Evolutionary conservation across 140 eudicot genomes (phyloP).

Genomic region (Bidens hawaiensis): DNA sequence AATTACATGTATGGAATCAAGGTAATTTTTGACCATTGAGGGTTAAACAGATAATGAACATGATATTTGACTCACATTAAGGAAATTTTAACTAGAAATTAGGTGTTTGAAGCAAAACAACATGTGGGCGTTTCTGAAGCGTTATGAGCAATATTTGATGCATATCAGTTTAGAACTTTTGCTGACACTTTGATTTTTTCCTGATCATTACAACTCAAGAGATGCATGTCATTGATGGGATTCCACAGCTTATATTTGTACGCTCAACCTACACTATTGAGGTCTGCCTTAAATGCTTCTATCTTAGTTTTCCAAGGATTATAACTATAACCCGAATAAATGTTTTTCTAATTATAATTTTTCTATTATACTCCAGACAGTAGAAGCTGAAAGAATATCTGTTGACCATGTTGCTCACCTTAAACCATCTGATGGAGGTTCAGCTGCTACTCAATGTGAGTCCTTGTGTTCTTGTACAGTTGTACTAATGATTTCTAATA

Average conservation of each 20-base stretch:
- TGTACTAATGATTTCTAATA: not conserved
- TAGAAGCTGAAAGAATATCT: conserved; percentile 93
- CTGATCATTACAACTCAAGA: conserved; percentile 38
- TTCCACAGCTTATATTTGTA: conserved; percentile 91
- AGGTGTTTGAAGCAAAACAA: not conserved
- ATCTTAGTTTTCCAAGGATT: not conserved
- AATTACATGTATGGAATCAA: not conserved
- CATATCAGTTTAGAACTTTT: not conserved
- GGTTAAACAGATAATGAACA: not conserved
- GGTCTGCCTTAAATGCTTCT: conserved; percentile 31
- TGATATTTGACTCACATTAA: not conserved
- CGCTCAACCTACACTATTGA: conserved; percentile 90
- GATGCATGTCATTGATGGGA: conserved; percentile 90
- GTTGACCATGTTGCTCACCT: conserved; percentile 98
- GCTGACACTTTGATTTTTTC: not conserved
- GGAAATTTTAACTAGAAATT: not conserved
- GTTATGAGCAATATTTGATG: not conserved
- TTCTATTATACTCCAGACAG: conserved; percentile 57
- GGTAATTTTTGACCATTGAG: not conserved
- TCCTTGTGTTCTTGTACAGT: not conserved
- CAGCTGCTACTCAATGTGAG: conserved; percentile 97
- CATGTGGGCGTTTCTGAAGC: not conserved
- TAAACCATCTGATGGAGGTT: conserved; percentile 97
- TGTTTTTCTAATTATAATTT: conserved; percentile 1
- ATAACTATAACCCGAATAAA: not conserved